phyloP scores from a whole-genome alignment of 306 rosid genomes.

The Echinosophora koreensis region DNA sequence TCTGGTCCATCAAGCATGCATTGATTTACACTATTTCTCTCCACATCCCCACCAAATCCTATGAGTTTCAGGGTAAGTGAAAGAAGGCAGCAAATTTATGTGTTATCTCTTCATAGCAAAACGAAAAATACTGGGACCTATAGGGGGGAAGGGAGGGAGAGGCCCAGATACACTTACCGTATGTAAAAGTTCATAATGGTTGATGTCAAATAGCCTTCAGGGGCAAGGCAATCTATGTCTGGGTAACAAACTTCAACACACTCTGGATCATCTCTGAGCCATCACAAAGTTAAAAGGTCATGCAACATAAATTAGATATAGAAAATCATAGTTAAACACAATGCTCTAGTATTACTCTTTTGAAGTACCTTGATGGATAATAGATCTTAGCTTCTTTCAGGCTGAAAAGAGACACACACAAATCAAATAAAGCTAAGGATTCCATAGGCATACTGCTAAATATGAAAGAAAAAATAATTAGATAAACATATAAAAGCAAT shows the following conservation, averaged over 20 bases:
- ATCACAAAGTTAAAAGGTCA: conserved; percentile 45
- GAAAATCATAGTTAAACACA: conserved; percentile 33
- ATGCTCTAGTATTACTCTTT: conserved; percentile 24
- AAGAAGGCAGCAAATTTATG: conserved; percentile 34
- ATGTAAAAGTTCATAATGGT: conserved; percentile 93
- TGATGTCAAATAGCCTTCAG: conserved; percentile 81
- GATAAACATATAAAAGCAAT: conserved; percentile 19
- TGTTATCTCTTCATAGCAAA: conserved; percentile 20
- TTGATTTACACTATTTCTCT: conserved; percentile 29
- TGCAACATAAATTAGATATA: conserved; percentile 13
- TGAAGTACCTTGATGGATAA: conserved; percentile 86
- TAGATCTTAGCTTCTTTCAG: conserved; percentile 73
- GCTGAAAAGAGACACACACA: conserved; percentile 60
- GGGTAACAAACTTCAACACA: conserved; percentile 74
- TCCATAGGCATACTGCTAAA: conserved; percentile 34
- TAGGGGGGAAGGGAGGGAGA: neutral
- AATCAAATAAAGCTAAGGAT: conserved; percentile 42
- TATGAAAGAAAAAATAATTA: conserved; percentile 33
- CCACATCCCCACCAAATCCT: conserved; percentile 7
- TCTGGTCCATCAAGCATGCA: conserved; percentile 27
- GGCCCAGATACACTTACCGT: conserved; percentile 60
- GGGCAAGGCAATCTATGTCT: conserved; percentile 83
- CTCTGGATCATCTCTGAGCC: conserved; percentile 87
- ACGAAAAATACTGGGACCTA: neutral
- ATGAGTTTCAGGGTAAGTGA: conserved; percentile 21